phyloP scores from a whole-genome alignment of 768 basidiomycete genomes.

The Tylopilus subfusipes region DNA sequence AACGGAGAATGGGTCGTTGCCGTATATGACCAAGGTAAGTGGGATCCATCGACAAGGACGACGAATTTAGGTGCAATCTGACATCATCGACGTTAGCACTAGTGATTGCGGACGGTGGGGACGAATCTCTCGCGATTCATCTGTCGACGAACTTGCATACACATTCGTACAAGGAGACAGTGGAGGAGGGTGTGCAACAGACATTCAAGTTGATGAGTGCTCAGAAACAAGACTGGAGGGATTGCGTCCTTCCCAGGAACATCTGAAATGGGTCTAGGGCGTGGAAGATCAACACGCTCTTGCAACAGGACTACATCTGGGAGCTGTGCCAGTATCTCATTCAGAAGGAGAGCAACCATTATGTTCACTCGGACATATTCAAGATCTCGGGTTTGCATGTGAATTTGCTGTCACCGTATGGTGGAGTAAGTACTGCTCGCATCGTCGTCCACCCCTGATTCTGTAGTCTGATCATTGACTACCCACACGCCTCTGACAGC shows the following conservation, averaged over 20 bases:
- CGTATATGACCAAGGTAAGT: no score
- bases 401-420: background rate
- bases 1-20: no score
- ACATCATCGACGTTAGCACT: no score
- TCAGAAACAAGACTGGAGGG: background rate
- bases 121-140: background rate
- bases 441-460: no score
- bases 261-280: background rate
- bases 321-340: background rate
- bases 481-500: no score
- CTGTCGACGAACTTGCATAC: background rate
- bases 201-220: background rate
- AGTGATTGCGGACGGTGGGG: background rate
- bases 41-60: no score
- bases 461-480: no score
- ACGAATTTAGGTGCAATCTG: no score
- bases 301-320: background rate
- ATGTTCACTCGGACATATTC: background rate
- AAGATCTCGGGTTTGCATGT: background rate
- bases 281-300: background rate
- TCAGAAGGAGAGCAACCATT: background rate
- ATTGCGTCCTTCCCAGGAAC: background rate
- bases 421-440: background rate
- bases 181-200: background rate
- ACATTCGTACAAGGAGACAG: background rate